Percentiles rank a stretch among this genome's conserved stretches.
Conservation (phyloP, 2,329 filamentous ascomycete genomes). For the Eutypella sp. region DNA sequence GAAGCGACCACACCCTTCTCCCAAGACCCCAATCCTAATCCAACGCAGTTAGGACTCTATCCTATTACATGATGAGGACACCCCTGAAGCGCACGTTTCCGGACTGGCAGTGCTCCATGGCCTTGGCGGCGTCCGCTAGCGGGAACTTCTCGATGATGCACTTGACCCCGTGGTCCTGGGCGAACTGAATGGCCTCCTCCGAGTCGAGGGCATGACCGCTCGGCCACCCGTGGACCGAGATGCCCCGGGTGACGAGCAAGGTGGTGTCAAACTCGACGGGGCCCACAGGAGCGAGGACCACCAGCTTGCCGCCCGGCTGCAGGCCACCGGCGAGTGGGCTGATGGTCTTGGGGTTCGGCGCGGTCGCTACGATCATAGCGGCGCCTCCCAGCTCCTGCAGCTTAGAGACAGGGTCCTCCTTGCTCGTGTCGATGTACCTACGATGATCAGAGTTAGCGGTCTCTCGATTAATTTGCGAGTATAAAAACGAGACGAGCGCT, state of each 20-base stretch:
- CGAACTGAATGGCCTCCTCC: conserved; percentile 63
- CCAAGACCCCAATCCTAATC: too few species aligned
- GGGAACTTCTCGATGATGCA: conserved; percentile 63
- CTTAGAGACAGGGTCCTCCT: conserved; percentile 41
- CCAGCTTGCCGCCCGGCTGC: conserved; percentile 49
- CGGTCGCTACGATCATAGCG: conserved; percentile 56
- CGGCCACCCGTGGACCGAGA: conserved; percentile 59
- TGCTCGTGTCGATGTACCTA: conserved; percentile 48
- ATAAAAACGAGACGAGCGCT: too few species aligned
- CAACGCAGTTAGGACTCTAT: too few species aligned
- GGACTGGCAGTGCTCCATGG: conserved; percentile 35
- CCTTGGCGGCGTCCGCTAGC: conserved; percentile 44
- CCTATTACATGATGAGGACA: conserved; percentile 37
- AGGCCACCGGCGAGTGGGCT: conserved; percentile 49
- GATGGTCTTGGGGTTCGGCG: conserved; percentile 54
- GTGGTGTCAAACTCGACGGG: conserved; percentile 38
- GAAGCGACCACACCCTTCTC: too few species aligned
- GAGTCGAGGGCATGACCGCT: conserved; percentile 59
- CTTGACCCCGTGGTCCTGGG: conserved; percentile 54
- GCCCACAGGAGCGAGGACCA: conserved; percentile 52
- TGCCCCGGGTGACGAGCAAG: conserved; percentile 42
- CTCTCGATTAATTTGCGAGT: too few species aligned
- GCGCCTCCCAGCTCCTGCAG: conserved; percentile 57
- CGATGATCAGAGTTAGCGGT: neutral
- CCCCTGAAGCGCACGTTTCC: conserved; percentile 42